These are phyloP conservation scores for Claviceps citrina DNA, from an alignment of 2,329 filamentous ascomycete species.

Conservation along the genomic window DNA sequence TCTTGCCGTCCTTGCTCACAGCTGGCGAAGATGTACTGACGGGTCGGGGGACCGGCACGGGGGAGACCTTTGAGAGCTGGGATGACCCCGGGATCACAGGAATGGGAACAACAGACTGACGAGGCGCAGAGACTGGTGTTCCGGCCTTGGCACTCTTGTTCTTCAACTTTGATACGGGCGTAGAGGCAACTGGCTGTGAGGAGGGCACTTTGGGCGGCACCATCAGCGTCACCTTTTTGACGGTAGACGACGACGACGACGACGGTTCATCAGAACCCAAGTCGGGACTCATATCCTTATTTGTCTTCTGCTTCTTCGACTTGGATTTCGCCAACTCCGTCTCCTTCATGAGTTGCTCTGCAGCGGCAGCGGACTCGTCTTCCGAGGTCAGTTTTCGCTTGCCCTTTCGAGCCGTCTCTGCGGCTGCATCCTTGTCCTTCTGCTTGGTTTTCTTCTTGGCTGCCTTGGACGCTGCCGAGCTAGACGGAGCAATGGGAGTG, in stretches of 20 bases:
- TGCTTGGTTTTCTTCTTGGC: constrained; percentile 11
- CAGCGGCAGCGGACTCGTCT: constrained; percentile 21
- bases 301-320: constrained; percentile 25
- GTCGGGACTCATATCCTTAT: constrained; percentile 18
- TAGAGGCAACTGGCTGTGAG: constrained; percentile 9
- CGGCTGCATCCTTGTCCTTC: constrained; percentile 5
- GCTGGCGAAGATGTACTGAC: constrained; percentile 9
- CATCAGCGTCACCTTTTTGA: constrained; percentile 20
- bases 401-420: constrained; percentile 16
- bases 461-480: constrained; percentile 8
- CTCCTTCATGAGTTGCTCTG: constrained; percentile 21
- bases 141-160: constrained; percentile 10
- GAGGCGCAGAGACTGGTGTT: constrained; percentile 15
- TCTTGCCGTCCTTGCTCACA: constrained; percentile 15
- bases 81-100: constrained; percentile 20
- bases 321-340: constrained; percentile 23
- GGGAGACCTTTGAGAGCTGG: constrained; percentile 14
- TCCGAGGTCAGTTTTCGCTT: constrained; percentile 24
- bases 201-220: constrained; percentile 18
- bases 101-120: constrained; percentile 19
- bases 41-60: constrained; percentile 11
- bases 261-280: constrained; percentile 18
- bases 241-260: constrained; percentile 6
- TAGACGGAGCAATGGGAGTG: constrained; percentile 9
- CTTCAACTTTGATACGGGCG: constrained; percentile 11